Evolutionary conservation across 306 rosid species (phyloP), one percentile per base, ranked within the genome.

Genomic region (Castanopsis chinensis): DNA sequence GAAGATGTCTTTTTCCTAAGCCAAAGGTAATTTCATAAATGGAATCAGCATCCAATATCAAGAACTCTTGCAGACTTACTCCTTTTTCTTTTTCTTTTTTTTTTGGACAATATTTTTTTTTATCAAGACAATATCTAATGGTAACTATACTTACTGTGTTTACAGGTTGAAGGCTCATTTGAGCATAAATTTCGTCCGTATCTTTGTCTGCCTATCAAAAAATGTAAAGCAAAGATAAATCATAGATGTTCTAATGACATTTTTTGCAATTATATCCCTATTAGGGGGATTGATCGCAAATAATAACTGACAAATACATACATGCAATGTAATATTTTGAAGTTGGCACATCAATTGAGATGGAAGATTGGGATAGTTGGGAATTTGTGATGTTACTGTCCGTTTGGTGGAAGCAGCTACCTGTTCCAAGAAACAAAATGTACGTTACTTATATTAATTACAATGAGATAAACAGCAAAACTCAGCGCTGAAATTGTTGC

Each of bases 121-220:
- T 49, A 49, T 49, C 17, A 12, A 81, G 69, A 41, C 74, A 75
- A 6, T 67, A 6, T 64, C 28, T 7, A 56, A 5, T 15, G 20
- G 75, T 20, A 64, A 41, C 45, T 23, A 69, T 80, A 64, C 99
- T 93, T 87, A 96, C 99, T 35, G 98, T 91, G 78, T 74, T 91
- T 84, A 96, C 83, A 33, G 99, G 98, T 83, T 91, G 97, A 53
- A 96, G 99, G 79, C 92, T 86, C 96, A 96, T 96, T 81, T 96
- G 99, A 52, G 99, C 96, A 76, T 89, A 96, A 84, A 96, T 93
- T 85, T 96, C 99, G 45, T 96, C 99, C 4, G 98, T 89, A 11
- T 96, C 99, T 82, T 88, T 96, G 82, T 96, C 98, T 28, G 99
- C 97, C 99, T 96, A 76, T 86, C 19, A 79, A 56, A 80, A 74